Evolutionary conservation across 139 green algal species (phyloP).

Genomic region (Zygnema circumcarinatum): DNA sequence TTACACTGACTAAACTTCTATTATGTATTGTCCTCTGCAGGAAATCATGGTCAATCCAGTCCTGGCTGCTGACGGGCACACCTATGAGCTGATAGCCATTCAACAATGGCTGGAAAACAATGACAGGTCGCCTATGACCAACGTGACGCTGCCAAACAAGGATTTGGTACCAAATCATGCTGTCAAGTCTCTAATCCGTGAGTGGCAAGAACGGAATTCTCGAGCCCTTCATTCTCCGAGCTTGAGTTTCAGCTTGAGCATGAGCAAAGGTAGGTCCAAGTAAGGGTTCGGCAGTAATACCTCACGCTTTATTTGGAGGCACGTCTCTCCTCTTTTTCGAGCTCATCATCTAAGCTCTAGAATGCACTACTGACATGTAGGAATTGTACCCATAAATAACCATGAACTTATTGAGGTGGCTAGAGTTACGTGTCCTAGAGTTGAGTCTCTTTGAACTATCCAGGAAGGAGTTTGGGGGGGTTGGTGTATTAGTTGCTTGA

Average conservation of each 20-base stretch:
- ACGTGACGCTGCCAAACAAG: slow-evolving; percentile 49
- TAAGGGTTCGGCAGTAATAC: too few species aligned
- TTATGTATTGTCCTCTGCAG: slow-evolving; percentile 27
- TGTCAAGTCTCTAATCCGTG: slow-evolving; percentile 42
- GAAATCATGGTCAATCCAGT: slow-evolving; percentile 56
- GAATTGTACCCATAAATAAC: too few species aligned
- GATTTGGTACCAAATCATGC: slow-evolving; percentile 49
- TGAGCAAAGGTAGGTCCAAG: background rate
- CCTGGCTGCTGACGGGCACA: slow-evolving; percentile 55
- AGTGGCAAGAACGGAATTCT: slow-evolving; percentile 36
- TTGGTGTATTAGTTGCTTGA: too few species aligned
- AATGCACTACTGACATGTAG: too few species aligned
- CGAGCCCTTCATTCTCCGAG: background rate
- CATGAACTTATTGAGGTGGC: too few species aligned
- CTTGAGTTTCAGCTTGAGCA: background rate
- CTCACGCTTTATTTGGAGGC: too few species aligned
- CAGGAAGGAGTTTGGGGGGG: too few species aligned
- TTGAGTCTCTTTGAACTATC: too few species aligned
- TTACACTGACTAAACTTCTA: too few species aligned
- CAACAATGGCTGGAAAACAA: slow-evolving; percentile 35
- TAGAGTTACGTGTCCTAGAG: too few species aligned
- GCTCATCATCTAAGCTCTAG: too few species aligned
- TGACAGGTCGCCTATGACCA: slow-evolving; percentile 58
- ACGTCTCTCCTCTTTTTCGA: slow-evolving; percentile 14
- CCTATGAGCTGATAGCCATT: slow-evolving; percentile 55